Percentiles rank a stretch among this genome's conserved stretches.
Conservation (phyloP, 805 yeast genomes). For the Saccharomyces cerevisiae region DNA sequence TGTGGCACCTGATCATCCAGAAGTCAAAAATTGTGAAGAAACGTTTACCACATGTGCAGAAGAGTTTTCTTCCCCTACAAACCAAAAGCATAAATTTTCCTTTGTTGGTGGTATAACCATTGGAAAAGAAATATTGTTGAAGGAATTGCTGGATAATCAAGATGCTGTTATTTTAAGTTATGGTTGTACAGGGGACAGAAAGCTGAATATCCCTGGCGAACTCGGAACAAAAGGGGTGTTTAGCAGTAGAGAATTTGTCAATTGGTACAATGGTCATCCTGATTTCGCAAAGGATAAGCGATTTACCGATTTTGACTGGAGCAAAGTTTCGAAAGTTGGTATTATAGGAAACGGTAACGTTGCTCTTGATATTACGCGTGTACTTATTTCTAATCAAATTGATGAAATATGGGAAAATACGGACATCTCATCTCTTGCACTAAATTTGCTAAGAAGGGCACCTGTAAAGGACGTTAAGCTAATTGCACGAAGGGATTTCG, state of each 20-base stretch:
- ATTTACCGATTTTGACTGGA: conserved; percentile 48
- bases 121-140: conserved; percentile 53
- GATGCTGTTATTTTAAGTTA: conserved; percentile 74
- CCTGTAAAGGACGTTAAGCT: conserved; percentile 58
- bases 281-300: conserved; percentile 31
- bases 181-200: conserved; percentile 62
- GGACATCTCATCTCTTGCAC: conserved; percentile 62
- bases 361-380: conserved; percentile 82
- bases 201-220: conserved; percentile 50
- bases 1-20: conserved; percentile 99
- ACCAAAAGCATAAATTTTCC: conserved; percentile 34
- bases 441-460: conserved; percentile 42
- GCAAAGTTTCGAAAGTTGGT: conserved; percentile 53
- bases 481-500: conserved; percentile 78
- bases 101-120: conserved; percentile 68
- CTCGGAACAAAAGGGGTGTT: conserved; percentile 52
- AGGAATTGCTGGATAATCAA: conserved; percentile 45
- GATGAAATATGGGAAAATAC: conserved; percentile 52
- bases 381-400: conserved; percentile 49
- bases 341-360: conserved; percentile 97
- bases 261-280: conserved; percentile 94
- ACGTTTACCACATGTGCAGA: conserved; percentile 51
- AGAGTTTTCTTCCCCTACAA: conserved; percentile 10
- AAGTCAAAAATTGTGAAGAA: conserved; percentile 73
- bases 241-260: conserved; percentile 79